phyloP scores from a whole-genome alignment of 116 monocot species.

The Thalassia testudinum region DNA sequence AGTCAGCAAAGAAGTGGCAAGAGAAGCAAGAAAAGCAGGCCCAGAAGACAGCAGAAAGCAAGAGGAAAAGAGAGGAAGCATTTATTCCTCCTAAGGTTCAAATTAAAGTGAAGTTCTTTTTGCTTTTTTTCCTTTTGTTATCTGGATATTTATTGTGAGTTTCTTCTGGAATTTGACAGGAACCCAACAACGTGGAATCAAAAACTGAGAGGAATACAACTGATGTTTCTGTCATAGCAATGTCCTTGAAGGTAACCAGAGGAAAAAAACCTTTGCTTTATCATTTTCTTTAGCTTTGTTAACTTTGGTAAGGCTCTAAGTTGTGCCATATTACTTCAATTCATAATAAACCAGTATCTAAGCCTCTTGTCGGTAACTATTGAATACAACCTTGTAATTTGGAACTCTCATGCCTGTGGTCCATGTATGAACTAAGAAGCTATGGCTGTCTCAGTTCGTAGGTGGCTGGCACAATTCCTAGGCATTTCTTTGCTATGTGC shows the following conservation, averaged over 20 bases:
- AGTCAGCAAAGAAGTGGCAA: slow-evolving; percentile 74
- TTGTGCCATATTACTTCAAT: too few relatives aligned
- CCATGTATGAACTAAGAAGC: too few relatives aligned
- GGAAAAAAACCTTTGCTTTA: too few relatives aligned
- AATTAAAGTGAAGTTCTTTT: not conserved
- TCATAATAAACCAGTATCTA: too few relatives aligned
- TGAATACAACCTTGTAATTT: too few relatives aligned
- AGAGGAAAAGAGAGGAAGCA: slow-evolving; percentile 88
- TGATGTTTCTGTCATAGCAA: slow-evolving; percentile 36
- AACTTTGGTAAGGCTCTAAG: too few relatives aligned
- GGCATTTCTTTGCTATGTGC: too few relatives aligned
- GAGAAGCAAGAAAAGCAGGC: slow-evolving; percentile 84
- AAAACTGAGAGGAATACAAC: slow-evolving; percentile 10
- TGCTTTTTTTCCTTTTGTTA: not conserved
- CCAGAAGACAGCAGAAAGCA: slow-evolving; percentile 68
- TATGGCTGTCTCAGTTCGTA: too few relatives aligned
- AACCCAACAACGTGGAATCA: slow-evolving; percentile 26
- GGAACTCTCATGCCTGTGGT: too few relatives aligned
- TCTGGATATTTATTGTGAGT: not conserved
- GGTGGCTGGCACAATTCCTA: too few relatives aligned
- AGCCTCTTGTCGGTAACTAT: too few relatives aligned
- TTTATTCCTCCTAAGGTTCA: slow-evolving; percentile 87
- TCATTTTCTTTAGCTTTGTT: too few relatives aligned
- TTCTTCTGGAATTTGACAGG: slow-evolving; percentile 37
- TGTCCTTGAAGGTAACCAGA: slow-evolving; percentile 76